These are phyloP conservation scores for Antrodiella citrinella DNA, from an alignment of 768 basidiomycete genomes.

Conservation along the genomic window DNA sequence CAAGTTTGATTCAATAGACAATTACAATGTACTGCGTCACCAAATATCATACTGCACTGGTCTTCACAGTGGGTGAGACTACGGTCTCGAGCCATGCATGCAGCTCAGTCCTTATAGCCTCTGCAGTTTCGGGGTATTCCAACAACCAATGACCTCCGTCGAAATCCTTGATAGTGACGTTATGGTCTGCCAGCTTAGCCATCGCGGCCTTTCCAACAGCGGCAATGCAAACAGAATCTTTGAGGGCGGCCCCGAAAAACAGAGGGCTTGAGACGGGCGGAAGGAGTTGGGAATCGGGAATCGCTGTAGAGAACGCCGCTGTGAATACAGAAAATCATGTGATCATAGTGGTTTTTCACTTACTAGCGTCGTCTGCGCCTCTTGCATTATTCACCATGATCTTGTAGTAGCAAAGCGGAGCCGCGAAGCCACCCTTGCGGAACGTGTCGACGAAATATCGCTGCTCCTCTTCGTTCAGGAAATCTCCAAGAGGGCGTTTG, in stretches of 20 bases:
- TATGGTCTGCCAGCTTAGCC: constrained; percentile 2
- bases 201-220: background rate
- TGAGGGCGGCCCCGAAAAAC: constrained; percentile 8
- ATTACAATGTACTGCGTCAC: too few species aligned
- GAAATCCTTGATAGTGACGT: constrained; percentile 1
- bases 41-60: too few species aligned
- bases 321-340: background rate
- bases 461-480: constrained; percentile 2
- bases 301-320: background rate
- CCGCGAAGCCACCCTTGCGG: background rate
- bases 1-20: too few species aligned
- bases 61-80: too few species aligned
- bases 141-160: constrained; percentile 7
- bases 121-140: background rate
- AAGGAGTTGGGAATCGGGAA: background rate
- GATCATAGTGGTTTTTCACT: background rate
- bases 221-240: constrained; percentile 12
- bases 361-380: background rate
- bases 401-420: background rate
- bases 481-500: constrained; percentile 7
- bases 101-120: constrained; percentile 2
- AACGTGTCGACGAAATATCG: background rate
- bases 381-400: constrained; percentile 8
- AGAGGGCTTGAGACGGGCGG: constrained; percentile 2
- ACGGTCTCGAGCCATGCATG: constrained; percentile 2